phyloP scores from a whole-genome alignment of 345 rosid species.

The Sisymbrium irio region DNA sequence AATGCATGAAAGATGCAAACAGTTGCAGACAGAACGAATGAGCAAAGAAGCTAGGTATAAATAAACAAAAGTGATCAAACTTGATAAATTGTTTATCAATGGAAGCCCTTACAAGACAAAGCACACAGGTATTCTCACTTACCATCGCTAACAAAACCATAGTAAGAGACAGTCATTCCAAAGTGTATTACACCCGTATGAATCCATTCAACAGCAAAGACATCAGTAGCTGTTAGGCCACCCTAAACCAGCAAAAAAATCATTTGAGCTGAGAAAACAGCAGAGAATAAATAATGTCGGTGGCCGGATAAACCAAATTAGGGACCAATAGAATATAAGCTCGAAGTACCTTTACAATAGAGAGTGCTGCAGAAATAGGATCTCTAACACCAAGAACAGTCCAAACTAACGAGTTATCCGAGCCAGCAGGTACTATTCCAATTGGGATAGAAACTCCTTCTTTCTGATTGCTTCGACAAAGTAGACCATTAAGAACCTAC shows the following conservation, averaged over 20 bases:
- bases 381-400: constrained; percentile 97
- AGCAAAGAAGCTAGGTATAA: not conserved
- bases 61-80: constrained; percentile 6
- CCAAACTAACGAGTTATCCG: constrained; percentile 98
- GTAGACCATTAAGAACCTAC: constrained; percentile 94
- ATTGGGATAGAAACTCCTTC: constrained; percentile 99
- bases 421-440: constrained; percentile 99
- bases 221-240: constrained; percentile 96
- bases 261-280: not conserved
- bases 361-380: constrained; percentile 92
- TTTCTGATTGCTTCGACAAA: constrained; percentile 79
- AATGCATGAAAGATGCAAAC: constrained; percentile 1
- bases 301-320: not conserved
- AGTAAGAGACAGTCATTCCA: constrained; percentile 94
- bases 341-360: constrained; percentile 79
- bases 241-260: constrained; percentile 55
- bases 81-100: constrained; percentile 1
- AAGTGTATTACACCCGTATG: constrained; percentile 80
- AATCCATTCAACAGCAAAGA: constrained; percentile 96
- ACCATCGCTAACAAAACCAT: constrained; percentile 99
- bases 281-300: not conserved
- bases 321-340: not conserved
- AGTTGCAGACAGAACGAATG: constrained; percentile 2
- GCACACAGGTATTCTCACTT: constrained; percentile 30
- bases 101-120: constrained; percentile 6